Base-by-base conservation (phyloP, 331 rosid genomes). In the Rosa hybrid region DNA sequence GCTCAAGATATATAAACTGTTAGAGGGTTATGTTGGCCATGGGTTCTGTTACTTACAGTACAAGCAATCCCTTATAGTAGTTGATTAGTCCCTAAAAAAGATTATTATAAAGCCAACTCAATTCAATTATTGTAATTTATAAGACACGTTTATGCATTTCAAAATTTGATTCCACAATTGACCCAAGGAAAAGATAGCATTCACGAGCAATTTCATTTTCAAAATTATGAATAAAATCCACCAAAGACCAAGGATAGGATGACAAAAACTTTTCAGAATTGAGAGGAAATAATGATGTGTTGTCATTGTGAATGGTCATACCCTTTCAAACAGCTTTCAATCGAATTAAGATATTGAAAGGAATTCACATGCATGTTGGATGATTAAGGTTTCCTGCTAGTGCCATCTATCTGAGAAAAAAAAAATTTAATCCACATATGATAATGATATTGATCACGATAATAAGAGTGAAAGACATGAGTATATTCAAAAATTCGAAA, bases 401-500 rank as follows among this genome's bases (percentile, higher is more conserved):
- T 51, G 73, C 7, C 64, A 18, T 60, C 76, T 34, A 78, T 57
- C 75, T 79, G 42, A 72, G 78, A 68, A 60, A 48, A 17, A 65
- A 10, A 3, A 59, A 41, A 11, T 27, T 7, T 8, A 17, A 65
- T 27, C 25, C 56, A 67, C 48, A n/a, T 60, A 54, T 62, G 13
- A 75, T 42, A 63, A 42, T 13, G 54, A 18, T 64, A 64, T 68
- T 4, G 16, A 41, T 68, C 41, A 8, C 44, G 13, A 64, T 8
- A 46, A 65, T 65, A 65, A 7, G 71, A 65, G 71, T 34, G 45
- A 50, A 16, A 34, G 53, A 72, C 69, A 45, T 25, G 49, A 64
- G 87, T 78, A 89, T 80, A 86, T 91, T 84, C 68, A 87, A 83
- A 72, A 76, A 72, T 63, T 41, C 72, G 57, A 84, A 88, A 89